Percentiles rank a stretch among this genome's conserved stretches.
Evolutionary conservation across 2,329 filamentous ascomycete genomes (phyloP).

Genomic region (Aspergillus brasiliensis): DNA sequence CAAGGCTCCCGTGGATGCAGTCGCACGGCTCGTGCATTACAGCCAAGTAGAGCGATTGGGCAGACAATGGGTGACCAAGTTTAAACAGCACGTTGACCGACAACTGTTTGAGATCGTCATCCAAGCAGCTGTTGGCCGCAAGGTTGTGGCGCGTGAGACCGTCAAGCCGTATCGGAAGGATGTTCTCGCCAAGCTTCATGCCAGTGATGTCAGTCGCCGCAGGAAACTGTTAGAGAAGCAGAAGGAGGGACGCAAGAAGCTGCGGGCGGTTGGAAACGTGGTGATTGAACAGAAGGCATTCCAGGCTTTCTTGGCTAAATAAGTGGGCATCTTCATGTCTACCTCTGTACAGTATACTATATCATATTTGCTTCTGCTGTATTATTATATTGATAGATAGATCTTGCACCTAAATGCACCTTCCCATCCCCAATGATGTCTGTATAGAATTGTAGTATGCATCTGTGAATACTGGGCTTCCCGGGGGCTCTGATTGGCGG

Average conservation of each 20-base stretch:
- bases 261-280: constrained; percentile 78
- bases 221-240: constrained; percentile 93
- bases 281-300: constrained; percentile 96
- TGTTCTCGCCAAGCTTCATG: constrained; percentile 88
- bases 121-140: constrained; percentile 80
- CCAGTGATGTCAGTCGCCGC: constrained; percentile 78
- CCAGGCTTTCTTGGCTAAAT: constrained; percentile 89
- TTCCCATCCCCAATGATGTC: not conserved
- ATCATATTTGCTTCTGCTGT: not conserved
- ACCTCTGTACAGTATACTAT: constrained; percentile 8
- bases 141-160: constrained; percentile 86
- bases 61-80: constrained; percentile 86
- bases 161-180: constrained; percentile 97
- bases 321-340: constrained; percentile 3
- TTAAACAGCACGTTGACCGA: constrained; percentile 93
- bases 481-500: constrained; percentile 21
- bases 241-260: constrained; percentile 88
- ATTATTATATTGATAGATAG: not conserved
- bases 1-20: constrained; percentile 88
- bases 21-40: constrained; percentile 83
- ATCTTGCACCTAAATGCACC: not conserved
- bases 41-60: constrained; percentile 81
- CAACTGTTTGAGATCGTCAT: constrained; percentile 98
- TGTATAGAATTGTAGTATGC: not conserved
- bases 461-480: not conserved